These are phyloP conservation scores for Tylopilus felleus DNA, from an alignment of 768 basidiomycete species.

Conservation along the genomic window DNA sequence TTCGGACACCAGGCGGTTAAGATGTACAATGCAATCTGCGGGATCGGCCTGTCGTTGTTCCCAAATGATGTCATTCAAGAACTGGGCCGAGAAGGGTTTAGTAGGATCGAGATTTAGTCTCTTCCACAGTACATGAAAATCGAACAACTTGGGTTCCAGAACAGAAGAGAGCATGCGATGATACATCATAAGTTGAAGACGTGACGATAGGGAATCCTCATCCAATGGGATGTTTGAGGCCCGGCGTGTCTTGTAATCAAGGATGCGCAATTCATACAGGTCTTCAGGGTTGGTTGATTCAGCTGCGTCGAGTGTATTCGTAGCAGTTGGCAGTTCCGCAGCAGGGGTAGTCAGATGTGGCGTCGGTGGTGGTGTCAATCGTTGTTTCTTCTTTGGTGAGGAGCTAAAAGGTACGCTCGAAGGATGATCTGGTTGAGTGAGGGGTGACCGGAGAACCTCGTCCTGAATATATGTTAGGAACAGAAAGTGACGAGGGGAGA, in stretches of 20 bases:
- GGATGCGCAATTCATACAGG: slow-evolving; percentile 39
- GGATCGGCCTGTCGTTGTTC: slow-evolving; percentile 16
- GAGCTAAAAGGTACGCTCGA: slow-evolving; percentile 21
- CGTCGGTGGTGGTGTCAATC: slow-evolving; percentile 13
- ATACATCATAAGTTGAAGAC: slow-evolving; percentile 78
- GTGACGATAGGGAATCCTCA: slow-evolving; percentile 54
- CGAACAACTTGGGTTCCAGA: slow-evolving; percentile 41
- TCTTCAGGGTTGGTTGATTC: not conserved
- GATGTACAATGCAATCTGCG: slow-evolving; percentile 21
- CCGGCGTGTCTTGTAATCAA: slow-evolving; percentile 72
- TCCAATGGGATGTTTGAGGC: slow-evolving; percentile 48
- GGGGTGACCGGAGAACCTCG: slow-evolving; percentile 37
- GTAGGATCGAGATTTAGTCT: slow-evolving; percentile 42
- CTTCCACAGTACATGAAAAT: slow-evolving; percentile 54
- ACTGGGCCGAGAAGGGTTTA: slow-evolving; percentile 46
- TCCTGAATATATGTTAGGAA: slow-evolving; percentile 38
- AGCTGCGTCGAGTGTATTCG: not conserved
- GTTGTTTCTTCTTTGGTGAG: slow-evolving; percentile 29
- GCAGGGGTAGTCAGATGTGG: slow-evolving; percentile 6
- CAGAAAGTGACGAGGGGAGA: not conserved
- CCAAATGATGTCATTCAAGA: slow-evolving; percentile 36
- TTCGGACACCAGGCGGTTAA: slow-evolving; percentile 29
- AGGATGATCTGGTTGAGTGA: slow-evolving; percentile 2
- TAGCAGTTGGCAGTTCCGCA: not conserved
- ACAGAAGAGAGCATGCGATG: slow-evolving; percentile 58